A percentile compares a stretch with the other conserved stretches of the same genome.
These are phyloP conservation scores for Linnemannia schmuckeri DNA, from an alignment of 192 early-diverging fungal species.

Conservation along the genomic window DNA sequence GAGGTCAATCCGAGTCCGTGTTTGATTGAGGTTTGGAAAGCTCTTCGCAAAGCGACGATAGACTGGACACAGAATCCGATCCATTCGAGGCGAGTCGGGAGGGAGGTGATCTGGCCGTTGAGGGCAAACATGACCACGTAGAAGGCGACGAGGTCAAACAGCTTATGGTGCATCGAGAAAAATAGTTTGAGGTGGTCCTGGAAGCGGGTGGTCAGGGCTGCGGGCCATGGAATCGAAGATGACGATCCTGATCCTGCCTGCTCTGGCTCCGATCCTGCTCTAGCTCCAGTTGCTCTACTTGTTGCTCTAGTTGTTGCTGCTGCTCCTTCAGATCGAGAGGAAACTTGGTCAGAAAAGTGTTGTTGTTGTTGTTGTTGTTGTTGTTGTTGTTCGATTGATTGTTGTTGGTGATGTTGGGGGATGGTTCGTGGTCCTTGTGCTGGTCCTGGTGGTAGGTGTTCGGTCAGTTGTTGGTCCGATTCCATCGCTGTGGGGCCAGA, in stretches of 20 bases:
- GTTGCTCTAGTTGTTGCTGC: background rate
- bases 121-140: constrained; percentile 59
- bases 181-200: constrained; percentile 52
- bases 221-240: constrained; percentile 9
- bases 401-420: background rate
- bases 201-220: constrained; percentile 14
- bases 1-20: constrained; percentile 50
- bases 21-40: constrained; percentile 55
- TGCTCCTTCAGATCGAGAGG: background rate
- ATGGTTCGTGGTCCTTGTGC: background rate
- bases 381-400: background rate
- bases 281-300: background rate
- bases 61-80: constrained; percentile 55
- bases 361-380: background rate
- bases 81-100: constrained; percentile 56
- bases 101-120: constrained; percentile 55
- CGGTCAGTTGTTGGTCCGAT: background rate
- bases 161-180: constrained; percentile 54
- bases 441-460: constrained; percentile 4
- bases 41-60: constrained; percentile 41
- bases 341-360: background rate
- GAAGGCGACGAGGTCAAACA: constrained; percentile 53
- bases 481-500: constrained; percentile 2
- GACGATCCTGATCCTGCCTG: background rate
- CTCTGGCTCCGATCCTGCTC: background rate